A percentile compares a stretch with the other conserved stretches of the same genome.
Evolutionary conservation across 2,329 filamentous ascomycete species (phyloP).

Genomic region (Beauveria sp.): DNA sequence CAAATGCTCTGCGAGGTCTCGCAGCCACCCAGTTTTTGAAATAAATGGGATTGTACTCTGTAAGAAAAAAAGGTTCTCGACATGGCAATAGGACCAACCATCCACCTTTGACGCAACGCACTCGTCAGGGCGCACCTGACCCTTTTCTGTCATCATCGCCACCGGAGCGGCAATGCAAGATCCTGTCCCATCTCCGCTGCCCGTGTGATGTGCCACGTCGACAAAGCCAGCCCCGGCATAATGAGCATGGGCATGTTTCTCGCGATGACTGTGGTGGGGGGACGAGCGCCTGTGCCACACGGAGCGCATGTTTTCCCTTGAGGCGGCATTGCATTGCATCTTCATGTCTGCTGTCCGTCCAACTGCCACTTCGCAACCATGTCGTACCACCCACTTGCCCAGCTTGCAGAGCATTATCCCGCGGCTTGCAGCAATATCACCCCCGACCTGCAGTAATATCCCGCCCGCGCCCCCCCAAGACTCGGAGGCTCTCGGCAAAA

Average conservation of each 20-base stretch:
- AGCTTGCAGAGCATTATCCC: no score
- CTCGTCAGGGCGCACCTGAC: background rate
- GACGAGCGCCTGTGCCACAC: background rate
- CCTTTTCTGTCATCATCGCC: background rate
- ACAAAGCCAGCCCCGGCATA: background rate
- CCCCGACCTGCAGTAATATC: background rate
- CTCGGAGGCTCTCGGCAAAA: background rate
- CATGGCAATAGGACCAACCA: background rate
- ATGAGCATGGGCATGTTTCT: background rate
- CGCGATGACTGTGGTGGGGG: background rate
- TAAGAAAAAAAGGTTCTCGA: background rate
- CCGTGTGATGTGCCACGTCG: constrained; percentile 10
- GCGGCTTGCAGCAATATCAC: background rate
- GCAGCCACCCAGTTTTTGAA: no score
- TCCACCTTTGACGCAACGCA: background rate
- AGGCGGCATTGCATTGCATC: no score
- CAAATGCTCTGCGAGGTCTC: no score
- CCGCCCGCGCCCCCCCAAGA: background rate
- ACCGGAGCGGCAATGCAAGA: background rate
- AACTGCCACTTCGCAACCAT: no score
- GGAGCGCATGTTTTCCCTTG: background rate
- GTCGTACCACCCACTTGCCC: background rate
- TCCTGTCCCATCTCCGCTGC: constrained; percentile 8
- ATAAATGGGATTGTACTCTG: no score
- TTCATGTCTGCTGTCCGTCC: no score